Base-by-base conservation (phyloP, 2,329 filamentous ascomycete species). In the Beauveria sp. region DNA sequence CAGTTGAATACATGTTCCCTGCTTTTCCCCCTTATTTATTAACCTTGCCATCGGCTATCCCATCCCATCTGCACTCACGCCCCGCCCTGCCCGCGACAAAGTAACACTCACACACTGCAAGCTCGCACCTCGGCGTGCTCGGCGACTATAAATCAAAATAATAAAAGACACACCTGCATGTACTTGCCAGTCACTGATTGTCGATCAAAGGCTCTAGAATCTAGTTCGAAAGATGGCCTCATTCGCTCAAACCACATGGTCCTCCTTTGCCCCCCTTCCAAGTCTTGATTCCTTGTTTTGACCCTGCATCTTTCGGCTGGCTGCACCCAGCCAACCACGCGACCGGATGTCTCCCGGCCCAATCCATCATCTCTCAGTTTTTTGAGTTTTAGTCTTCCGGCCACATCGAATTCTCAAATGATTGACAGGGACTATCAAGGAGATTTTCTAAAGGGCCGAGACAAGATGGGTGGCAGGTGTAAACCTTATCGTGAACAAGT, bases 151-250 rank as follows among this genome's bases (percentile, higher is more conserved):
- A 38, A 38, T 38, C 16, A 12, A 16, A 16, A 38, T 38, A 2
- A 38, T 34, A 38, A 38, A 38, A 38, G 12, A 6, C 16, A 38
- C 34, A 38, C 12, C 34, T 51, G 48, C 57, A 52, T 38, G 12
- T 38, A n/a, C 24, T 52, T 45, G 34, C 57, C 38, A 22, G 14
- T 34, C 38, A 26, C 57, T 38, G n/a, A 52, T 22, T 38, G 57
- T 52, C 57, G 57, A 60, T 60, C 57, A 52, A 52, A 52, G 22
- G 38, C 46, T 51, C 57, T 60, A 60, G 57, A 60, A 60, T 51
- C 38, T 45, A 38, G 10, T 58, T 45, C n/a, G 18, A 18, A 16
- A 52, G 28, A 18, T 20, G 50, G 50, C 16, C 52, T 55, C 40
- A 16, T 55, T 55, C 38, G 22, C 12, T 43, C 22, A 31, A 55